These are phyloP conservation scores for Aspergillus ibericus DNA, from an alignment of 2,329 filamentous ascomycete genomes.

Conservation along the genomic window DNA sequence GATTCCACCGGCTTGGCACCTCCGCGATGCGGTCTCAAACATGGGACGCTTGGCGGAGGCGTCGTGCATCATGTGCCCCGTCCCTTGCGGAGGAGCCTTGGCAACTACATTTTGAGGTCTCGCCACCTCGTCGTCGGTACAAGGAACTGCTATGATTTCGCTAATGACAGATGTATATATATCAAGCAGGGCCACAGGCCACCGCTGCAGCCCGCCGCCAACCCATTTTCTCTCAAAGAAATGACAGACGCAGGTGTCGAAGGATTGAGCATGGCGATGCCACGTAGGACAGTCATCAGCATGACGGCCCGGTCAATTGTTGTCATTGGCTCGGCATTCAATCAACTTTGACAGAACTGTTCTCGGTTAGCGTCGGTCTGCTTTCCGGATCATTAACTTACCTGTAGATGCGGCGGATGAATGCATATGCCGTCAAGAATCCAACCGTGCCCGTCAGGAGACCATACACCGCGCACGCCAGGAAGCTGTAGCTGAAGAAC, in stretches of 20 bases:
- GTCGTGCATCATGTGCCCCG: background rate
- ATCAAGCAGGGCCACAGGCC: constrained; percentile 2
- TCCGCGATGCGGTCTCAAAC: background rate
- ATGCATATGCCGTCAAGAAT: constrained; percentile 79
- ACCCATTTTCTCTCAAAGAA: background rate
- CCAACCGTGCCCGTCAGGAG: constrained; percentile 80
- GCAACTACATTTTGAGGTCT: background rate
- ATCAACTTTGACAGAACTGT: constrained; percentile 38
- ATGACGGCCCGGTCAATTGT: background rate
- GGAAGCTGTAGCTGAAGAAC: constrained; percentile 82
- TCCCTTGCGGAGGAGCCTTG: background rate
- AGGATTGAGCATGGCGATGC: background rate
- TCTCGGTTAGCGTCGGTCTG: constrained; percentile 4
- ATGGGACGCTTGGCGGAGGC: background rate
- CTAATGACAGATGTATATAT: constrained; percentile 6
- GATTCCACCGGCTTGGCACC: background rate
- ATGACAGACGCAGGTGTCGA: background rate
- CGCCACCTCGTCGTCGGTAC: background rate
- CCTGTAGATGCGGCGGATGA: constrained; percentile 81
- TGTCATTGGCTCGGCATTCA: constrained; percentile 11
- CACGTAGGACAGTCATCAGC: background rate
- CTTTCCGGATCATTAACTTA: constrained; percentile 42
- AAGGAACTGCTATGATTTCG: background rate
- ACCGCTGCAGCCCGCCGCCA: background rate
- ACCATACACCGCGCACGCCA: constrained; percentile 79